phyloP scores from a whole-genome alignment of 2,329 filamentous ascomycete species.

The Aspergillus spinulosporus region DNA sequence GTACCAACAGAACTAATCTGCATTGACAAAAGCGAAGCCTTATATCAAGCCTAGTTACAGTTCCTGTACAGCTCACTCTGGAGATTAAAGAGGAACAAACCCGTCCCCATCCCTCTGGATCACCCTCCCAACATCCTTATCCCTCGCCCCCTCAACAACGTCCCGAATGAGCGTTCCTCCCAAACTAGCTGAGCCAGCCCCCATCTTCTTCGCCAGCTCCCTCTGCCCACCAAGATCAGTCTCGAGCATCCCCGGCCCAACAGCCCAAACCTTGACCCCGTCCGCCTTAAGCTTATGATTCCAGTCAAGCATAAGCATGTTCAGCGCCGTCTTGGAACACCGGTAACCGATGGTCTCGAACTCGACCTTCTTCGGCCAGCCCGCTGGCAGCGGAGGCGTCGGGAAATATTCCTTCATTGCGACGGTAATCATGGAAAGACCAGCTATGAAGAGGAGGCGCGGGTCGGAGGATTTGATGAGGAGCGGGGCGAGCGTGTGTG shows the following conservation, averaged over 20 bases:
- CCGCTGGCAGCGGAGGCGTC: slow-evolving; percentile 23
- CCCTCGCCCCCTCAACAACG: slow-evolving; percentile 45
- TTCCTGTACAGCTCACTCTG: no score
- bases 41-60: neutral
- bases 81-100: neutral
- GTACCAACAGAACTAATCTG: neutral
- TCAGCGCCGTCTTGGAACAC: slow-evolving; percentile 46
- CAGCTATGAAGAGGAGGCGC: slow-evolving; percentile 51
- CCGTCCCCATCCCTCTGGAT: slow-evolving; percentile 23
- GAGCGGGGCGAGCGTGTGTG: slow-evolving; percentile 28
- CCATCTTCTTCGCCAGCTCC: slow-evolving; percentile 22
- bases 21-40: neutral
- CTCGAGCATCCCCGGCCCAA: slow-evolving; percentile 52
- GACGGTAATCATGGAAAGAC: slow-evolving; percentile 39
- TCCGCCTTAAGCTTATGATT: slow-evolving; percentile 46
- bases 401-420: slow-evolving; percentile 11
- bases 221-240: slow-evolving; percentile 47
- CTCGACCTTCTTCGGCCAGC: slow-evolving; percentile 44
- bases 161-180: slow-evolving; percentile 42
- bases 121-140: slow-evolving; percentile 44
- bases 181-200: slow-evolving; percentile 35
- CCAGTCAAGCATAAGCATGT: slow-evolving; percentile 52
- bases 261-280: slow-evolving; percentile 51
- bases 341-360: slow-evolving; percentile 37
- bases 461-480: slow-evolving; percentile 48